Conservation (phyloP, 164 flowering plant species). For the Tetrastigma voinierianum region DNA sequence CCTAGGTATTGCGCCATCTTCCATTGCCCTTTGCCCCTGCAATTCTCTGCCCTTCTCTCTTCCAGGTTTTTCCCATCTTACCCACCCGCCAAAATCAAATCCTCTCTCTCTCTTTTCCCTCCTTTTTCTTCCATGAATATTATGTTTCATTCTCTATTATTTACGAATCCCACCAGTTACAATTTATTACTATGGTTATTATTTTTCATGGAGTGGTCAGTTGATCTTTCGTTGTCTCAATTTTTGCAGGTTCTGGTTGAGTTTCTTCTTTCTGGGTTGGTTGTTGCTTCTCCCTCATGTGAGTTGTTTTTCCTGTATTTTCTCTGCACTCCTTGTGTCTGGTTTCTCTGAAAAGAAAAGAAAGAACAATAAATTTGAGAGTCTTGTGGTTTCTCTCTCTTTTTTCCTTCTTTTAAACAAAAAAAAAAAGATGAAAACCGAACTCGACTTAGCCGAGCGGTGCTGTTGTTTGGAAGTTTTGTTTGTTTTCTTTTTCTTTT, state of each 20-base stretch:
- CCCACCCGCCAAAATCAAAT: slow-evolving; percentile 19
- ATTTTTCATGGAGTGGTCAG: background rate
- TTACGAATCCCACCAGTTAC: background rate
- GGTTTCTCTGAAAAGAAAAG: too few relatives aligned
- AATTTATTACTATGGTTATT: background rate
- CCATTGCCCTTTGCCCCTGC: slow-evolving; percentile 10
- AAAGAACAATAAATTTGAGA: too few relatives aligned
- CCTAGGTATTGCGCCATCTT: slow-evolving; percentile 2
- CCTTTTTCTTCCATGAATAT: background rate
- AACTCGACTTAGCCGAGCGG: too few relatives aligned
- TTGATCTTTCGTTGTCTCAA: background rate
- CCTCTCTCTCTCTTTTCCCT: slow-evolving; percentile 8
- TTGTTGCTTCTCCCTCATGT: background rate
- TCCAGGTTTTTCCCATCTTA: slow-evolving; percentile 6
- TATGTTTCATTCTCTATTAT: background rate
- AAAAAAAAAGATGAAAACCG: too few relatives aligned
- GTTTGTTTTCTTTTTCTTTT: too few relatives aligned
- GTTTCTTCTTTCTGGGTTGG: background rate
- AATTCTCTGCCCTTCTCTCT: slow-evolving; percentile 13
- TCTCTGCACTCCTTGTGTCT: background rate
- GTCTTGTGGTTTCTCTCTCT: too few relatives aligned
- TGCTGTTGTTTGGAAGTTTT: too few relatives aligned
- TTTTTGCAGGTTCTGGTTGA: background rate
- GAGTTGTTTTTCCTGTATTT: background rate
- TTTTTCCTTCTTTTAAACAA: too few relatives aligned